Evolutionary conservation across 2,329 filamentous ascomycete species (phyloP).

Genomic region (Diplocarpon mali): DNA sequence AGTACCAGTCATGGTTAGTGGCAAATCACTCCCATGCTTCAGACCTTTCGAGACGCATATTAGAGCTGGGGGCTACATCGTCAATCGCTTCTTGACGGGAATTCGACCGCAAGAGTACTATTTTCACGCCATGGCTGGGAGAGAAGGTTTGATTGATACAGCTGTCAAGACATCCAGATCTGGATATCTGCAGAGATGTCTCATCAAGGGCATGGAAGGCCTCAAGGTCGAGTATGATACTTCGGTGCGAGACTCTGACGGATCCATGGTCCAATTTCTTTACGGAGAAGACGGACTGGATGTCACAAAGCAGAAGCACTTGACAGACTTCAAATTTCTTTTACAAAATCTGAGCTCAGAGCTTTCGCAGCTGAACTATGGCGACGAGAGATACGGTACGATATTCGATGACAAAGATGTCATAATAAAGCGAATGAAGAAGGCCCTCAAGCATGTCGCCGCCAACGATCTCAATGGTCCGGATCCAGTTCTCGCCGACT

Average conservation of each 20-base stretch:
- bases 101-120: constrained; percentile 97
- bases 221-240: constrained; percentile 86
- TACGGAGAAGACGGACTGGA: constrained; percentile 96
- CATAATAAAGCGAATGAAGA: constrained; percentile 63
- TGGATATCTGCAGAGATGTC: constrained; percentile 89
- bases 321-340: constrained; percentile 82
- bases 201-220: constrained; percentile 98
- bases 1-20: constrained; percentile 95
- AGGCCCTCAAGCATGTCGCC: constrained; percentile 61
- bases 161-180: constrained; percentile 97
- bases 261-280: constrained; percentile 84
- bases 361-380: constrained; percentile 63
- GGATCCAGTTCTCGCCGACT: constrained; percentile 65
- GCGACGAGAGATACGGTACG: constrained; percentile 39
- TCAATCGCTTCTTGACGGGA: constrained; percentile 93
- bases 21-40: constrained; percentile 92
- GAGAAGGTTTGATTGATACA: constrained; percentile 97
- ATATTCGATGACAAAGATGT: constrained; percentile 54
- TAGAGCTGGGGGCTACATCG: constrained; percentile 85
- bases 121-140: constrained; percentile 98
- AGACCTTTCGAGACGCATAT: constrained; percentile 82
- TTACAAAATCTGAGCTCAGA: constrained; percentile 77
- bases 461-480: constrained; percentile 38
- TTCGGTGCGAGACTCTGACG: constrained; percentile 88
- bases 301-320: constrained; percentile 85